phyloP scores from a whole-genome alignment of 345 rosid species.

The Boechera divaricarpa region DNA sequence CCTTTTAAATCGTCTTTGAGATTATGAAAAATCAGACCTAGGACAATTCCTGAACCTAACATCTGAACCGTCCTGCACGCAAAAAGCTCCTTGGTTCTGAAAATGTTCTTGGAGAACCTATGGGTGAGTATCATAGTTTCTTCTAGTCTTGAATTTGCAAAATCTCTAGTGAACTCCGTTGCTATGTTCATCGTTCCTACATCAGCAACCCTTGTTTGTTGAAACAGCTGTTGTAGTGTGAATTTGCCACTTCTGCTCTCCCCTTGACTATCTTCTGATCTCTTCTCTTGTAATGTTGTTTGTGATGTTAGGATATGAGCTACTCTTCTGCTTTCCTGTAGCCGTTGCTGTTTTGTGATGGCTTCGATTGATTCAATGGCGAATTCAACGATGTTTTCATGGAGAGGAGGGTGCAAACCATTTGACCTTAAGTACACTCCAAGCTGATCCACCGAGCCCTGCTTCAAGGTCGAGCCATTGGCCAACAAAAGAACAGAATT shows the following conservation, averaged over 20 bases:
- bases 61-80: conserved; percentile 83
- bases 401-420: conserved; percentile 71
- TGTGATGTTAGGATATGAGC: conserved; percentile 43
- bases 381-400: conserved; percentile 75
- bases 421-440: conserved; percentile 50
- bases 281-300: conserved; percentile 44
- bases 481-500: conserved; percentile 79
- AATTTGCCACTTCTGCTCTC: conserved; percentile 59
- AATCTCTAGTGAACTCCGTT: conserved; percentile 52
- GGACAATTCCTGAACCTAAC: conserved; percentile 79
- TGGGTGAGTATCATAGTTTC: conserved; percentile 81
- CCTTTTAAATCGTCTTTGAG: conserved; percentile 65
- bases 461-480: conserved; percentile 77
- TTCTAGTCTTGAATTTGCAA: conserved; percentile 67
- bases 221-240: conserved; percentile 88
- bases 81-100: conserved; percentile 84
- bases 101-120: conserved; percentile 91
- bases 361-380: conserved; percentile 83
- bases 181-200: conserved; percentile 54
- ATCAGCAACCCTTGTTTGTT: conserved; percentile 73
- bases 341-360: conserved; percentile 46
- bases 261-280: conserved; percentile 50
- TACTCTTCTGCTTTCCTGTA: conserved; percentile 35
- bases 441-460: conserved; percentile 80
- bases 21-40: conserved; percentile 84